These are phyloP conservation scores for Brassica carinata DNA, from an alignment of 345 rosid genomes.

Conservation along the genomic window DNA sequence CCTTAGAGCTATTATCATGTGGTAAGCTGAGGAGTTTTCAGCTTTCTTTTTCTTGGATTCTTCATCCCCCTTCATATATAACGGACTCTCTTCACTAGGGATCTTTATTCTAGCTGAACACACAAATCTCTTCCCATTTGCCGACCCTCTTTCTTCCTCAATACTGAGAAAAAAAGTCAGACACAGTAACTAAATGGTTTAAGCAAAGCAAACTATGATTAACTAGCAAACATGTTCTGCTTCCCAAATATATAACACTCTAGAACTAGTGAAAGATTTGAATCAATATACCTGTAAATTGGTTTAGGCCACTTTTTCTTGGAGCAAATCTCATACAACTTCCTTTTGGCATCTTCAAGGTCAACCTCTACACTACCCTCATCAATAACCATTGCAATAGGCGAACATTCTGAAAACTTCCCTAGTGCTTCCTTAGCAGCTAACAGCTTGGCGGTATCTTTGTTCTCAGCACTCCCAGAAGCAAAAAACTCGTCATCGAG, in stretches of 20 bases:
- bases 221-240: conserved; percentile 8
- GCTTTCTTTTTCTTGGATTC: conserved; percentile 60
- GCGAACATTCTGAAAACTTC: conserved; percentile 41
- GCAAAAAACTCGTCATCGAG: conserved; percentile 56
- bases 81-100: conserved; percentile 38
- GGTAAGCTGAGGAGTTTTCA: conserved; percentile 70
- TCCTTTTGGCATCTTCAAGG: conserved; percentile 61
- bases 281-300: conserved; percentile 49
- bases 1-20: conserved; percentile 53
- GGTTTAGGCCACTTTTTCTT: conserved; percentile 78
- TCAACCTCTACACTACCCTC: conserved; percentile 39
- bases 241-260: neutral
- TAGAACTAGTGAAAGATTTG: neutral
- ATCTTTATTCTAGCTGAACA: conserved; percentile 60
- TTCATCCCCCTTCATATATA: conserved; percentile 50
- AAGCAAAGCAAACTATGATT: neutral
- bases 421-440: conserved; percentile 65
- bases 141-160: conserved; percentile 59
- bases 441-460: conserved; percentile 67
- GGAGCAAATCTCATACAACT: conserved; percentile 55
- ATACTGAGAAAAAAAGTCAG: conserved; percentile 43
- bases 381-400: conserved; percentile 18
- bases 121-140: conserved; percentile 49
- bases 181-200: conserved; percentile 15
- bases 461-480: conserved; percentile 59